Evolutionary conservation across 768 basidiomycete genomes (phyloP), one percentile per base, ranked within the genome.

Genomic region (Suillus weaverae): DNA sequence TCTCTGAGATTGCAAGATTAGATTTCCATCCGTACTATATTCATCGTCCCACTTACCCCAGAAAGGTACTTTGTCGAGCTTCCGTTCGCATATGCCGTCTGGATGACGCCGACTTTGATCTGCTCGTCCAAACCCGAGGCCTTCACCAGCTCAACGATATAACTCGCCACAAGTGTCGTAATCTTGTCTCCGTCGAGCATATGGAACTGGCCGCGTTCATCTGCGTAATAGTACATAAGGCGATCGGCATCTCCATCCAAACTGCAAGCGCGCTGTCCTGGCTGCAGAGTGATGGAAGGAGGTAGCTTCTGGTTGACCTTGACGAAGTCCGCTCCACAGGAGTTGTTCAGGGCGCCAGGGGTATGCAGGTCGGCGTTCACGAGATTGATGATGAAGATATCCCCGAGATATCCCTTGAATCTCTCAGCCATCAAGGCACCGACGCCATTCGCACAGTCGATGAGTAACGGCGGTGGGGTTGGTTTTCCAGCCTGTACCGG

Each of bases 181-280:
- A 99, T 99, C 84, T 99, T 99, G 80, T 99, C 97, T 13, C 97
- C 97, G 69, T 99, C 97, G 48, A 99, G 85, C 85, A 99, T 87
- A 70, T 87, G 90, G 81, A 99, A 99, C 61, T 84, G 81, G 39
- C 86, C 83, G 36, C 83, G 81, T 65, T 89, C 86, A 73, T 95
- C 92, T 65, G 94, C 78, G 76, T 97, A 98, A 79, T 89, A 99
- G 75, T 95, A 99, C 73, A 99, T 96, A 69, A 99, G 80, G 44
- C 97, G 88, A 79, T 99, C 97, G 5, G 97, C 97, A 76, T 99
- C 97, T 43, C 97, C 97, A 69, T 99, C 97, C 62, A 97, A 84
- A 73, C 95, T 97, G 77, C 95, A 98, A 1, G 86, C 96, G 50
- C 95, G 85, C 73, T 94, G 85, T 16, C 90, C 89, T 26, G 89